Evolutionary conservation across 345 rosid genomes (phyloP).

Genomic region (Gossypium raimondii): DNA sequence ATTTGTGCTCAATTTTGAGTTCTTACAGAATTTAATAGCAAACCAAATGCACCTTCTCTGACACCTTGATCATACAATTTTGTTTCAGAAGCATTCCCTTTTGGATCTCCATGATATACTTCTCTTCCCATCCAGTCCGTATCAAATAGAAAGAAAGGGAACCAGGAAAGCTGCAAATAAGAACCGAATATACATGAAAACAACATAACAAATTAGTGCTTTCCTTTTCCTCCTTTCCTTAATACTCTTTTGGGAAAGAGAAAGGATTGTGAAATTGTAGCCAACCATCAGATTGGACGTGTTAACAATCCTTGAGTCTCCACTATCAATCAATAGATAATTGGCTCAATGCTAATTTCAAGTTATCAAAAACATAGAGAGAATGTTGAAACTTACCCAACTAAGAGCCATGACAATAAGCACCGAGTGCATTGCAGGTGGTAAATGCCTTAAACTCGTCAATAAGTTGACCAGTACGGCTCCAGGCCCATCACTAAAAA

Average conservation of each 20-base stretch:
- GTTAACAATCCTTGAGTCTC: neutral
- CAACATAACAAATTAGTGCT: neutral
- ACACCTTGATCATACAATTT: constrained; percentile 78
- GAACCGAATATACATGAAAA: constrained; percentile 15
- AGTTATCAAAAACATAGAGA: neutral
- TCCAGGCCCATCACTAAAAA: constrained; percentile 72
- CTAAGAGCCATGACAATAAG: constrained; percentile 92
- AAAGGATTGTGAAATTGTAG: neutral
- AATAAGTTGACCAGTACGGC: constrained; percentile 84
- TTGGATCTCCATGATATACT: constrained; percentile 92
- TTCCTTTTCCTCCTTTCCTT: neutral
- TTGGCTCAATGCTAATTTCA: neutral
- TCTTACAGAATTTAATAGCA: constrained; percentile 99
- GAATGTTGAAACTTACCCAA: constrained; percentile 58
- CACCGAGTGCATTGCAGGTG: constrained; percentile 90
- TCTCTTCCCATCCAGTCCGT: constrained; percentile 99
- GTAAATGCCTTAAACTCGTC: constrained; percentile 93
- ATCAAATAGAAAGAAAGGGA: constrained; percentile 95
- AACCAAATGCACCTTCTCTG: constrained; percentile 98
- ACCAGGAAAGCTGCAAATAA: constrained; percentile 87
- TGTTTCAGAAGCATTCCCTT: constrained; percentile 46
- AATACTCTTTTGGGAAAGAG: neutral
- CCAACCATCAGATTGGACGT: constrained; percentile 8
- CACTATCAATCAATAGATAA: neutral
- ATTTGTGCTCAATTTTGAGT: constrained; percentile 39